phyloP scores from a whole-genome alignment of 2,329 filamentous ascomycete species.

The Talaromyces sp. region DNA sequence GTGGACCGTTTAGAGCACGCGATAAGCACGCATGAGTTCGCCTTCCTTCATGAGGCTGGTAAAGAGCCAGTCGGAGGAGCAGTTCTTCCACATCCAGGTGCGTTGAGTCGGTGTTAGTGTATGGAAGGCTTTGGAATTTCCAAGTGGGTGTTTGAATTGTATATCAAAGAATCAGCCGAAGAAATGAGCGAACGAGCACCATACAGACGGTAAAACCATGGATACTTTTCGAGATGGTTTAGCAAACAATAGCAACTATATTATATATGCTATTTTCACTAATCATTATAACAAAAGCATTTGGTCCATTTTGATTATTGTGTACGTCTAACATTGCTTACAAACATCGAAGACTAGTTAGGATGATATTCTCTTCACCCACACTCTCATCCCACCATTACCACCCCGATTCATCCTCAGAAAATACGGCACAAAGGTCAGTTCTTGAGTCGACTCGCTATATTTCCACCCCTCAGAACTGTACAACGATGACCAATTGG shows the following conservation, averaged over 20 bases:
- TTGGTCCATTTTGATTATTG: not conserved
- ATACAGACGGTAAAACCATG: not conserved
- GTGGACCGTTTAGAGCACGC: not conserved
- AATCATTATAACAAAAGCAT: not conserved
- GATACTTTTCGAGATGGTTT: not conserved
- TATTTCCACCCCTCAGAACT: slow-evolving; percentile 19
- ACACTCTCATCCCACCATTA: slow-evolving; percentile 54
- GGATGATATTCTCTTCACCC: slow-evolving; percentile 14
- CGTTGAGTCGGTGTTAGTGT: not conserved
- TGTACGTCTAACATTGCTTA: not conserved
- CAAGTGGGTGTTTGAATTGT: no score
- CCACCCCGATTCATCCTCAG: slow-evolving; percentile 55
- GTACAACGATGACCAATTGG: slow-evolving; percentile 22
- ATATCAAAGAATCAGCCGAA: not conserved
- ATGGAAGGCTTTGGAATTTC: no score
- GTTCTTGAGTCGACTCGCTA: slow-evolving; percentile 25
- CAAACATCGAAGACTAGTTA: not conserved
- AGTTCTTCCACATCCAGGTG: not conserved
- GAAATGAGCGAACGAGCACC: not conserved
- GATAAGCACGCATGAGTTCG: not conserved
- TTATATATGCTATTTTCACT: not conserved
- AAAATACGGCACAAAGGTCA: slow-evolving; percentile 56
- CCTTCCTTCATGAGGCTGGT: not conserved
- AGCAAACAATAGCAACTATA: not conserved
- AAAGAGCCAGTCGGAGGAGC: not conserved